Evolutionary conservation across 1,139 yeast genomes (phyloP).

Genomic region (Waltiozyma solani): DNA sequence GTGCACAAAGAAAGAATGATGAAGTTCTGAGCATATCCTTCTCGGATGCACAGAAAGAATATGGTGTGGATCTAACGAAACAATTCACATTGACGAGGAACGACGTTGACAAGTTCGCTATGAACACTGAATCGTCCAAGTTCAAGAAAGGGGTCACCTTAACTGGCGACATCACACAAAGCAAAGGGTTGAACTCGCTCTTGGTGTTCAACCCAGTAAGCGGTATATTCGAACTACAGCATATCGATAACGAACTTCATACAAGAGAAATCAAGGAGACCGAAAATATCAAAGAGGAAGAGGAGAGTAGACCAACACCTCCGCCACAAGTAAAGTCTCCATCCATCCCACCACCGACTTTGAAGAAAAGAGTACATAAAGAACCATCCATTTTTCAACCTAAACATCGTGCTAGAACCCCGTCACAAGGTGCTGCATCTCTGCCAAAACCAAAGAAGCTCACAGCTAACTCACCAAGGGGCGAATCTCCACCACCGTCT

Average conservation of each 20-base stretch:
- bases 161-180: slow-evolving; percentile 8
- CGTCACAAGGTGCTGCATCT: slow-evolving; percentile 5
- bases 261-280: slow-evolving; percentile 5
- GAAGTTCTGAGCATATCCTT: slow-evolving; percentile 3
- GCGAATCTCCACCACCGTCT: slow-evolving; percentile 11
- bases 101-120: slow-evolving; percentile 11
- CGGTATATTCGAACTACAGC: slow-evolving; percentile 3
- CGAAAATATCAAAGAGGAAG: slow-evolving; percentile 7
- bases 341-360: background rate
- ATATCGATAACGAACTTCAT: slow-evolving; percentile 3
- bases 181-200: background rate
- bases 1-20: slow-evolving; percentile 4
- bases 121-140: background rate
- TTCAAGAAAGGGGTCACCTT: background rate
- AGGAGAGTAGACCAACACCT: slow-evolving; percentile 3
- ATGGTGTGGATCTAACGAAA: background rate
- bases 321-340: slow-evolving; percentile 2
- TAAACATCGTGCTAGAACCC: slow-evolving; percentile 13
- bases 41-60: background rate
- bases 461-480: slow-evolving; percentile 6
- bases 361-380: slow-evolving; percentile 9
- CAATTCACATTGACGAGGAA: slow-evolving; percentile 2
- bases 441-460: slow-evolving; percentile 3
- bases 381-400: slow-evolving; percentile 19
- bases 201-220: background rate